A percentile compares a stretch with the other conserved stretches of the same genome.
These are phyloP conservation scores for Aspergillus costaricaensis DNA, from an alignment of 2,329 filamentous ascomycete genomes.

Conservation along the genomic window DNA sequence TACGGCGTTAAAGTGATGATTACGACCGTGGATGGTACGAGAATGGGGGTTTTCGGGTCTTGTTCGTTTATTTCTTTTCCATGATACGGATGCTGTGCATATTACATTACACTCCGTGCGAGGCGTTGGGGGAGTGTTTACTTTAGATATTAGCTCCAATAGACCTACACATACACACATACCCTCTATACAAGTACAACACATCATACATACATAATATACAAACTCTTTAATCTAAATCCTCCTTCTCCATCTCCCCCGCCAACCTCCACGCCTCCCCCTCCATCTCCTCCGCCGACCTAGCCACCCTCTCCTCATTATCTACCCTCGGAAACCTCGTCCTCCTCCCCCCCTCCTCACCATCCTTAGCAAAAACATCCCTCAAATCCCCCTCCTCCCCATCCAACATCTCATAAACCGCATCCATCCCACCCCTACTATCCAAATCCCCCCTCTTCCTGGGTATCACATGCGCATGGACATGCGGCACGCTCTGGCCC, in stretches of 20 bases:
- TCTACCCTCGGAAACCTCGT: conserved; percentile 75
- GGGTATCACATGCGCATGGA: conserved; percentile 91
- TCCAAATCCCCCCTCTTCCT: conserved; percentile 62
- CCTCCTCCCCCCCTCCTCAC: conserved; percentile 26
- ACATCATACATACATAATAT: neutral
- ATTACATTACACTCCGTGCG: too few species aligned
- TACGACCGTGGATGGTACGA: neutral
- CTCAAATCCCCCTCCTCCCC: conserved; percentile 82
- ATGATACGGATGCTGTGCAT: too few species aligned
- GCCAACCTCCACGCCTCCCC: conserved; percentile 47
- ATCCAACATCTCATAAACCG: conserved; percentile 81
- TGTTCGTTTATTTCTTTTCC: neutral
- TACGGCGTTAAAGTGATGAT: conserved; percentile 15
- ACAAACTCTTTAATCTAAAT: neutral
- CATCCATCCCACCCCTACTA: conserved; percentile 63
- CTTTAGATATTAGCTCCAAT: too few species aligned
- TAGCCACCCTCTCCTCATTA: conserved; percentile 61
- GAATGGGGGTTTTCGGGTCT: neutral
- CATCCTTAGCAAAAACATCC: conserved; percentile 53
- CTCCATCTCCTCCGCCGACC: conserved; percentile 42
- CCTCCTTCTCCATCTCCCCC: conserved; percentile 35
- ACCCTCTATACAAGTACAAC: neutral
- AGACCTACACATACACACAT: neutral
- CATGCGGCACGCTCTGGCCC: conserved; percentile 90
- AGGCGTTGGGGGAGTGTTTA: too few species aligned